phyloP scores from a whole-genome alignment of 208 protist genomes.

The Acanthamoeba healyi region DNA sequence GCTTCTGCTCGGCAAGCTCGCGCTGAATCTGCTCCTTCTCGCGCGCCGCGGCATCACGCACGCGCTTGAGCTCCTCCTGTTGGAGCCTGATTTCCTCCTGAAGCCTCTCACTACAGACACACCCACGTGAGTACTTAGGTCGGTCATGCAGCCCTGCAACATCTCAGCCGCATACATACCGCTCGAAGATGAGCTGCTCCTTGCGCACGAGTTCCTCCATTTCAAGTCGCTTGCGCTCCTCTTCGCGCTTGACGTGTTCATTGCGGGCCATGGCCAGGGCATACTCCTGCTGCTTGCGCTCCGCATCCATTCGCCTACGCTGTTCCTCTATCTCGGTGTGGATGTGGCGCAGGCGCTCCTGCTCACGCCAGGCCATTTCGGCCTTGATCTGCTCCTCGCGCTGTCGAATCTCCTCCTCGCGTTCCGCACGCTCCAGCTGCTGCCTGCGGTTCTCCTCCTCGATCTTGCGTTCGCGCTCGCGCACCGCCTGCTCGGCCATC shows the following conservation, averaged over 20 bases:
- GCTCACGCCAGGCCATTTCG: conserved; percentile 4
- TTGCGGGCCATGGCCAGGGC: conserved; percentile 1
- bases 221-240: not conserved
- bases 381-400: not conserved
- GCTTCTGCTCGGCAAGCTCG: conserved; percentile 15
- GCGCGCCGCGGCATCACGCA: not conserved
- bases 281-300: conserved; percentile 4
- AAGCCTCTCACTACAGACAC: not conserved
- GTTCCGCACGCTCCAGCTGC: not conserved
- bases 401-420: conserved; percentile 2
- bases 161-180: not conserved
- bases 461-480: not conserved
- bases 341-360: conserved; percentile 11
- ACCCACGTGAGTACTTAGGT: too few relatives aligned
- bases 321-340: not conserved
- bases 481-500: not conserved
- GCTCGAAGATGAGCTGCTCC: not conserved
- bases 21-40: not conserved
- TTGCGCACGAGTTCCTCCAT: not conserved
- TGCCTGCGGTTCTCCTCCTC: not conserved
- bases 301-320: not conserved
- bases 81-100: conserved; percentile 11
- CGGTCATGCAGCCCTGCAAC: too few relatives aligned
- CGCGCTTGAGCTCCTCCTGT: not conserved
- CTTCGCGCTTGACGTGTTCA: not conserved